Percentiles rank a stretch among this genome's conserved stretches.
phyloP scores from a whole-genome alignment of 2,329 filamentous ascomycete genomes.

The Polytolypa hystricis region DNA sequence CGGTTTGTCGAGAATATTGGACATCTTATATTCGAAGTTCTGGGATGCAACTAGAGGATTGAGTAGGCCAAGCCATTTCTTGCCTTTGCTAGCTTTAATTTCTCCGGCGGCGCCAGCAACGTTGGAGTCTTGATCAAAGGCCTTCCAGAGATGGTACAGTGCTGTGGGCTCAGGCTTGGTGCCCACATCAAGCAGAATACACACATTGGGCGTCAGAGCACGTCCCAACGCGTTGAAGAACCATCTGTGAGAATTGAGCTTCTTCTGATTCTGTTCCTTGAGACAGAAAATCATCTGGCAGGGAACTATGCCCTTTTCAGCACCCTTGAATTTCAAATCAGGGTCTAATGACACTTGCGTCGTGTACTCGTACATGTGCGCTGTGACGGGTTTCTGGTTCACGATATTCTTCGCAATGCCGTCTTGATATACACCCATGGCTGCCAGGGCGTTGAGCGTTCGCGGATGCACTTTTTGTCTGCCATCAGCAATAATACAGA shows the following conservation, averaged over 20 bases:
- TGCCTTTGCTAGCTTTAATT: slow-evolving; percentile 94
- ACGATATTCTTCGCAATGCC: slow-evolving; percentile 98
- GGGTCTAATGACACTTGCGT: slow-evolving; percentile 94
- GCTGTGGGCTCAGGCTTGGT: slow-evolving; percentile 81
- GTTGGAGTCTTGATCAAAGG: slow-evolving; percentile 94
- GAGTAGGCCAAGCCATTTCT: slow-evolving; percentile 66
- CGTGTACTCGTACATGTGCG: slow-evolving; percentile 97
- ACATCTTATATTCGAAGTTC: slow-evolving; percentile 99
- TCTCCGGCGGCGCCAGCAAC: slow-evolving; percentile 95
- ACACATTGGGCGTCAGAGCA: slow-evolving; percentile 88
- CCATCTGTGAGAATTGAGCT: slow-evolving; percentile 97
- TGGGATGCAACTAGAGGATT: slow-evolving; percentile 94
- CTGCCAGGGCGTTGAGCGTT: slow-evolving; percentile 85
- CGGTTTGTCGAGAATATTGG: slow-evolving; percentile 95
- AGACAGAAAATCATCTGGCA: slow-evolving; percentile 98
- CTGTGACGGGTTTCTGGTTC: slow-evolving; percentile 89
- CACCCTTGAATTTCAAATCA: slow-evolving; percentile 96
- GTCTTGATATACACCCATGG: slow-evolving; percentile 96
- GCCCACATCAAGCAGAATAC: slow-evolving; percentile 91
- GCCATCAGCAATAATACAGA: slow-evolving; percentile 91
- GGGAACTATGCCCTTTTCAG: slow-evolving; percentile 96
- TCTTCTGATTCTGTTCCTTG: slow-evolving; percentile 95
- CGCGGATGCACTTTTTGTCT: slow-evolving; percentile 86
- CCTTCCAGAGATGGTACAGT: slow-evolving; percentile 98
- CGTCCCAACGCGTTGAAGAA: slow-evolving; percentile 98